Evolutionary conservation across 805 yeast genomes (phyloP), one percentile per base, ranked within the genome.

Genomic region (Candida manassasensis): DNA sequence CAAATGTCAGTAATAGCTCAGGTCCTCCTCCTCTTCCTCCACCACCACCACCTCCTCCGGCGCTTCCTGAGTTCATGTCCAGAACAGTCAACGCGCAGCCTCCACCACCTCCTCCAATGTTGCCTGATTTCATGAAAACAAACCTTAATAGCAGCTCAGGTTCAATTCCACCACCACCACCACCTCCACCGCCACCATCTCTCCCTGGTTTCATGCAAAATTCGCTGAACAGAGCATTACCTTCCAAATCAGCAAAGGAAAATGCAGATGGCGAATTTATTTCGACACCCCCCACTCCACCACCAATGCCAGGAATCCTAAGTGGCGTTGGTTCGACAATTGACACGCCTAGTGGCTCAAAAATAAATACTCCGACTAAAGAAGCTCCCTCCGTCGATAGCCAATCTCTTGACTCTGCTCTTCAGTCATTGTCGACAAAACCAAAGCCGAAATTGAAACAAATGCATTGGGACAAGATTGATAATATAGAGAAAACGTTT

Each of bases 381-480:
- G 15, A 22, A 17, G 15, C 11, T 10, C 22, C 13, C 12, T 18
- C 24, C 13, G n/a, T 17, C 5, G 18, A 24, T 19, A 13, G 14
- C 17, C 21, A 9, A 13, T n/a, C 17, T 15, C 4, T 25, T 19
- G 30, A 28, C 17, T 17, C 38, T 21, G 17, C 31, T 36, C 16
- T 35, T 42, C n/a, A 30, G 24, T 40, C n/a, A 39, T 19, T 30
- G 14, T 30, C 26, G 5, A 26, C 56, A 4, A 52, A 86, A 42
- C 89, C 95, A 3, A 79, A 76, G 50, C 71, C 77, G 40, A 85
- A 83, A 53, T 72, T 93, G 44, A 93, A 94, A 55, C 98, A 90
- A 55, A 73, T 93, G 67, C 99, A 93, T 56, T 94, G 97, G 97
- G 96, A 90, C 48, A 86, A 84, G 51, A 70, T 94, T 25, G 96